phyloP scores from a whole-genome alignment of 1,139 yeast genomes.

The Hemisphaericaspora subhashii region DNA sequence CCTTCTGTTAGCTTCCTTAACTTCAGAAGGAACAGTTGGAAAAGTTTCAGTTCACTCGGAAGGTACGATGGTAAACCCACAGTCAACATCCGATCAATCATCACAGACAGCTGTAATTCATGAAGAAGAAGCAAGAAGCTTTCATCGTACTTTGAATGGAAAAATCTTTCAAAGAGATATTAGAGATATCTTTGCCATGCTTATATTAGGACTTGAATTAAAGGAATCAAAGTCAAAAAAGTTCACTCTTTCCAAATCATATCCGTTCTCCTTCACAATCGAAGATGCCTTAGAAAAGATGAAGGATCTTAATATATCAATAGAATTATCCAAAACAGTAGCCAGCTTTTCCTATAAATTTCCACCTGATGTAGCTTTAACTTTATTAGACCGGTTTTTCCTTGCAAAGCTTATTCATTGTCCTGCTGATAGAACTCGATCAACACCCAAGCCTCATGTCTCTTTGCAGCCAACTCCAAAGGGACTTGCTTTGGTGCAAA shows the following conservation, averaged over 20 bases:
- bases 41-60: too few species aligned
- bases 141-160: slow-evolving; percentile 51
- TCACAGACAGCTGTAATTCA: slow-evolving; percentile 28
- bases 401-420: slow-evolving; percentile 70
- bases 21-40: too few species aligned
- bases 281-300: slow-evolving; percentile 54
- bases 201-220: slow-evolving; percentile 50
- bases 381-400: slow-evolving; percentile 56
- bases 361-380: slow-evolving; percentile 49
- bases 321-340: slow-evolving; percentile 50
- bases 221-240: slow-evolving; percentile 19
- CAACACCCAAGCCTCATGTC: slow-evolving; percentile 40
- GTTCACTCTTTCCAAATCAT: slow-evolving; percentile 19
- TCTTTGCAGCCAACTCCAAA: slow-evolving; percentile 87
- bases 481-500: slow-evolving; percentile 70
- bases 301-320: slow-evolving; percentile 47
- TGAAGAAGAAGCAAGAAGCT: slow-evolving; percentile 34
- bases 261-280: slow-evolving; percentile 56
- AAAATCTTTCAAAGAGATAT: slow-evolving; percentile 55
- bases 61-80: too few species aligned
- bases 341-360: slow-evolving; percentile 64
- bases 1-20: too few species aligned
- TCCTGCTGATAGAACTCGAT: slow-evolving; percentile 70
- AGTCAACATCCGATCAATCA: too few species aligned
- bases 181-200: slow-evolving; percentile 54